Conservation (phyloP, 2,329 filamentous ascomycete species). For the Aspergillus proliferans region DNA sequence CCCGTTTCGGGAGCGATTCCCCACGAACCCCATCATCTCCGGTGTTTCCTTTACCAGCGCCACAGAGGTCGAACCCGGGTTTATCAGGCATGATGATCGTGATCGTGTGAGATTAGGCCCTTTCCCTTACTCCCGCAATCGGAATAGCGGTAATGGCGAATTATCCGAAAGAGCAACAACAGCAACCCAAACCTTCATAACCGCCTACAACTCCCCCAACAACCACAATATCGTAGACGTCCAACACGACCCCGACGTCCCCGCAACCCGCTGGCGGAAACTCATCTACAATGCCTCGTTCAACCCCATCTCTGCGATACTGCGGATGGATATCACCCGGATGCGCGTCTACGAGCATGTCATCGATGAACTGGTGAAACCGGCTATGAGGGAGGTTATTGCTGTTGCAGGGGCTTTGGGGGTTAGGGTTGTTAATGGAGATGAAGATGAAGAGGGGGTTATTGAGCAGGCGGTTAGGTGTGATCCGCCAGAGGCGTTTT, state of each 20-base stretch:
- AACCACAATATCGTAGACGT: constrained; percentile 31
- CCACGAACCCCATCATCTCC: constrained; percentile 47
- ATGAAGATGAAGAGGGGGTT: constrained; percentile 39
- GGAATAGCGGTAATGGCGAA: neutral
- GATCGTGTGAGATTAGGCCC: constrained; percentile 49
- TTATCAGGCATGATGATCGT: constrained; percentile 48
- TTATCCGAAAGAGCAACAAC: constrained; percentile 2
- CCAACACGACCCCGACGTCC: constrained; percentile 27
- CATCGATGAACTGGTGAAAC: constrained; percentile 45
- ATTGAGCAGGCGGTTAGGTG: constrained; percentile 42
- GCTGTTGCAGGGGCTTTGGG: constrained; percentile 39
- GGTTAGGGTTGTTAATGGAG: constrained; percentile 40
- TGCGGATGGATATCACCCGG: constrained; percentile 46
- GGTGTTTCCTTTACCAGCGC: constrained; percentile 50
- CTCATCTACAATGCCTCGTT: constrained; percentile 48
- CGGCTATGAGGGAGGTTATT: constrained; percentile 44
- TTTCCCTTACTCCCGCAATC: constrained; percentile 28
- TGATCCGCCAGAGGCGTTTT: constrained; percentile 44
- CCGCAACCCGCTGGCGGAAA: constrained; percentile 28
- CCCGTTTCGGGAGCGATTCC: constrained; percentile 47
- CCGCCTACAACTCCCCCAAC: constrained; percentile 48
- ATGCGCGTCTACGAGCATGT: constrained; percentile 41
- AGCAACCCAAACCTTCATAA: constrained; percentile 40
- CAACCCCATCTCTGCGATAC: constrained; percentile 50
- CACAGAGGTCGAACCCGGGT: constrained; percentile 42